Evolutionary conservation across 2,329 filamentous ascomycete genomes (phyloP).

Genomic region (Neofusicoccum cordaticola): DNA sequence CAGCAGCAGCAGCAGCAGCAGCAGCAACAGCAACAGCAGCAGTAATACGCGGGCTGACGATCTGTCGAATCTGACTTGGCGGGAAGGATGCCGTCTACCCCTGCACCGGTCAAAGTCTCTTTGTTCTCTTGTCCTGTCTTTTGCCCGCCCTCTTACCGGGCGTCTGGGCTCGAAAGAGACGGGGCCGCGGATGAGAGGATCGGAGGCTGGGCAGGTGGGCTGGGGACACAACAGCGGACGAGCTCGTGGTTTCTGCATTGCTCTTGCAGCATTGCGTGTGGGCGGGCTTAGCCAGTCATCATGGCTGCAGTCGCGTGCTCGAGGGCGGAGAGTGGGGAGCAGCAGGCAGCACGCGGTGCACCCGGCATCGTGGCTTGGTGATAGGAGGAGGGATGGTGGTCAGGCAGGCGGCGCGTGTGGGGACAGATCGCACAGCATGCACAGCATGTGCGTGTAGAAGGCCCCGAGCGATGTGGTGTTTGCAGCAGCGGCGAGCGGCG

Average conservation of each 20-base stretch:
- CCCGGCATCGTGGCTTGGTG: not conserved
- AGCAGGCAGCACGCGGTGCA: not conserved
- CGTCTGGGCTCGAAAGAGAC: not conserved
- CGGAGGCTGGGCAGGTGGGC: no score
- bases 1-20: no score
- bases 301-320: conserved; percentile 5
- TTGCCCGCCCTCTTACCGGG: not conserved
- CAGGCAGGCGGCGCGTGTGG: not conserved
- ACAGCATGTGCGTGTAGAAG: not conserved
- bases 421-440: not conserved
- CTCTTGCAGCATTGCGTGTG: no score
- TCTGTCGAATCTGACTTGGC: not conserved
- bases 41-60: no score
- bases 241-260: conserved; percentile 3
- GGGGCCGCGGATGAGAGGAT: not conserved
- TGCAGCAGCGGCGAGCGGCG: not conserved
- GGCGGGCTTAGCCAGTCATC: not conserved
- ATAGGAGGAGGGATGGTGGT: not conserved
- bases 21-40: no score
- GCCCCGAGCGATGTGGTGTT: not conserved
- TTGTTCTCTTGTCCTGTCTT: not conserved
- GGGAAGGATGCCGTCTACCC: not conserved
- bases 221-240: not conserved
- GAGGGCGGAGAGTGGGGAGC: not conserved
- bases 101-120: not conserved